Evolutionary conservation across 768 basidiomycete species (phyloP).

Genomic region (Leccinum obscurum): DNA sequence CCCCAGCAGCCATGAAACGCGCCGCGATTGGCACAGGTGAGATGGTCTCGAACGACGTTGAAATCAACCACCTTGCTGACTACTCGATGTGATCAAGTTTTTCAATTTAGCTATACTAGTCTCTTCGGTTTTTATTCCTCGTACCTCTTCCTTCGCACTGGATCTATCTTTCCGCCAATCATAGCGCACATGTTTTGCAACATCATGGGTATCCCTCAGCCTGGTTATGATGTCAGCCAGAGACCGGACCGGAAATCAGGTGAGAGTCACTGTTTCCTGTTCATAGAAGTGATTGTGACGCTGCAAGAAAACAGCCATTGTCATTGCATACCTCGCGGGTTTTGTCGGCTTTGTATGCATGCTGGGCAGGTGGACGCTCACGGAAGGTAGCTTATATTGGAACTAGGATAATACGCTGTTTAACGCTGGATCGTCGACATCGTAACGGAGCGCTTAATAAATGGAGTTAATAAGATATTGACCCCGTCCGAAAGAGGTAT

Average conservation of each 20-base stretch:
- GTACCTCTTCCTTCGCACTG: constrained; percentile 84
- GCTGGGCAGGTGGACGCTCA: constrained; percentile 53
- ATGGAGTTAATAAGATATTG: constrained; percentile 8
- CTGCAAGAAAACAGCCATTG: constrained; percentile 45
- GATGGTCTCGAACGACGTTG: constrained; percentile 19
- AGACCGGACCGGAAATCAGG: constrained; percentile 54
- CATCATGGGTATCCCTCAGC: constrained; percentile 85
- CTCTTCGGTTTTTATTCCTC: constrained; percentile 88
- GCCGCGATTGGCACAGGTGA: constrained; percentile 59
- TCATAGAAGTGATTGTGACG: constrained; percentile 11
- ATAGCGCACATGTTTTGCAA: constrained; percentile 91
- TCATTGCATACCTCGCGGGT: constrained; percentile 56
- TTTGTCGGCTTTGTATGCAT: constrained; percentile 55
- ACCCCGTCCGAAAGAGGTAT: neutral
- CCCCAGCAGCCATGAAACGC: constrained; percentile 55
- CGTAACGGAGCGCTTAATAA: neutral
- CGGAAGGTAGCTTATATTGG: constrained; percentile 46
- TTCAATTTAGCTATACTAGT: constrained; percentile 90
- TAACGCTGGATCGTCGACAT: constrained; percentile 15
- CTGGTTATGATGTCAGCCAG: constrained; percentile 51
- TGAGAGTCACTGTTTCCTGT: constrained; percentile 36
- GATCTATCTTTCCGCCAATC: constrained; percentile 77
- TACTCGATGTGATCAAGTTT: constrained; percentile 47
- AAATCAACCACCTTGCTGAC: constrained; percentile 15
- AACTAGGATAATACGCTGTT: constrained; percentile 6